phyloP scores from a whole-genome alignment of 1,284 basidiomycete genomes.

The Pholiota adiposa region DNA sequence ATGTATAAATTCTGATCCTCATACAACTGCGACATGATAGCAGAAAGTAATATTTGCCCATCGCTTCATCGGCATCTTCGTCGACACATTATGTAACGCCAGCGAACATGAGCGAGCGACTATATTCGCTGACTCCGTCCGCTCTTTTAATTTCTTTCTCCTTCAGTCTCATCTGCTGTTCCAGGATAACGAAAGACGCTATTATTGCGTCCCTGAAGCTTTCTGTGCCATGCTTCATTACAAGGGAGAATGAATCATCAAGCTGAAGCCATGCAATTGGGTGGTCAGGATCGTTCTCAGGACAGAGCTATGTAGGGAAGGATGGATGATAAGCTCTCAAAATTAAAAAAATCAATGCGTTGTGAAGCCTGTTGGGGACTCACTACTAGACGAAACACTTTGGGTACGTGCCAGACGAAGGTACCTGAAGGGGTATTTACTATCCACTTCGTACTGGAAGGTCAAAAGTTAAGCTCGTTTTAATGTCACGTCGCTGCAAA shows the following conservation, averaged over 20 bases:
- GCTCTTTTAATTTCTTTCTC: slow-evolving; percentile 10
- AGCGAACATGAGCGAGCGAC: background rate
- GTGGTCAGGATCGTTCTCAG: background rate
- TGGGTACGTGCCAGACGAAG: slow-evolving; percentile 11
- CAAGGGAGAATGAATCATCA: slow-evolving; percentile 5
- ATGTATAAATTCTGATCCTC: too few relatives aligned
- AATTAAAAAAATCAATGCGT: background rate
- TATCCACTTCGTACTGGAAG: slow-evolving; percentile 8
- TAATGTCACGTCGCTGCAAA: background rate
- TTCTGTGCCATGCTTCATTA: slow-evolving; percentile 12
- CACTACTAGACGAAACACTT: slow-evolving; percentile 11
- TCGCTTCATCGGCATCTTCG: too few relatives aligned
- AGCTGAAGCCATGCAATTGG: slow-evolving; percentile 1
- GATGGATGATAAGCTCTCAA: too few relatives aligned
- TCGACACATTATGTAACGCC: too few relatives aligned
- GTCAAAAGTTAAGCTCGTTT: too few relatives aligned
- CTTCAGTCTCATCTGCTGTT: slow-evolving; percentile 14
- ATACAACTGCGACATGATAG: too few relatives aligned
- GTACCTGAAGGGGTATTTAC: slow-evolving; percentile 3
- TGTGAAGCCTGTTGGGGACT: background rate
- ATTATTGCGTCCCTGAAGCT: slow-evolving; percentile 17
- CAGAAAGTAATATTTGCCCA: too few relatives aligned
- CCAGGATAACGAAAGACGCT: slow-evolving; percentile 17
- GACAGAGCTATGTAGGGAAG: background rate
- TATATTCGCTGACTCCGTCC: background rate